Evolutionary conservation across 768 basidiomycete species (phyloP).

Genomic region (Jaapia argillacea): DNA sequence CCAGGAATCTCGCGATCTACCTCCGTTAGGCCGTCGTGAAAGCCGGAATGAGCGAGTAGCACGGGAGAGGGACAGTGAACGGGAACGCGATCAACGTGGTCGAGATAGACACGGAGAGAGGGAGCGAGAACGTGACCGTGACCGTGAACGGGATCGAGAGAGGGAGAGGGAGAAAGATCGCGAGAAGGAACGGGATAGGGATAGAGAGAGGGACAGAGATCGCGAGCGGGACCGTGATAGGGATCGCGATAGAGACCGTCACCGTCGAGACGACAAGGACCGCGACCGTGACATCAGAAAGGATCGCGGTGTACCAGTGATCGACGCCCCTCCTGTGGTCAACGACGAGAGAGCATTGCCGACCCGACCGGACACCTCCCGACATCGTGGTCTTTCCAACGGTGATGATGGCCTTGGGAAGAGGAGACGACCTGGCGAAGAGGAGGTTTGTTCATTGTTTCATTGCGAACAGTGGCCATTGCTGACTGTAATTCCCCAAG

Average conservation of each 20-base stretch:
- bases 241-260: conserved; percentile 19
- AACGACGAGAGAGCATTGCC: conserved; percentile 49
- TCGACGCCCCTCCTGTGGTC: conserved; percentile 17
- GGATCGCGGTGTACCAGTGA: conserved; percentile 35
- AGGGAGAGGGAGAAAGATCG: conserved; percentile 18
- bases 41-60: conserved; percentile 35
- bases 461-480: conserved; percentile 2
- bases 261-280: conserved; percentile 34
- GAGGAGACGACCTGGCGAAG: conserved; percentile 56
- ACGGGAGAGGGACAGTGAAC: conserved; percentile 30
- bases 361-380: conserved; percentile 46
- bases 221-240: conserved; percentile 16
- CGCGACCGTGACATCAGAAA: conserved; percentile 55
- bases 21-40: conserved; percentile 18
- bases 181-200: conserved; percentile 16
- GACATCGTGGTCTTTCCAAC: conserved; percentile 45
- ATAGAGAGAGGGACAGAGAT: conserved; percentile 15
- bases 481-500: conserved; percentile 23
- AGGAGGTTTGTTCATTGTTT: conserved; percentile 46
- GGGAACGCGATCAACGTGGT: conserved; percentile 29
- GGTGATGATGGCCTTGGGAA: conserved; percentile 66
- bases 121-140: conserved; percentile 35
- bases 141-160: conserved; percentile 14
- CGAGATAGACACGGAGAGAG: conserved; percentile 40
- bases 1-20: conserved; percentile 27